phyloP scores from a whole-genome alignment of 148 eudicot genomes.

The Vaccinium myrtillus region DNA sequence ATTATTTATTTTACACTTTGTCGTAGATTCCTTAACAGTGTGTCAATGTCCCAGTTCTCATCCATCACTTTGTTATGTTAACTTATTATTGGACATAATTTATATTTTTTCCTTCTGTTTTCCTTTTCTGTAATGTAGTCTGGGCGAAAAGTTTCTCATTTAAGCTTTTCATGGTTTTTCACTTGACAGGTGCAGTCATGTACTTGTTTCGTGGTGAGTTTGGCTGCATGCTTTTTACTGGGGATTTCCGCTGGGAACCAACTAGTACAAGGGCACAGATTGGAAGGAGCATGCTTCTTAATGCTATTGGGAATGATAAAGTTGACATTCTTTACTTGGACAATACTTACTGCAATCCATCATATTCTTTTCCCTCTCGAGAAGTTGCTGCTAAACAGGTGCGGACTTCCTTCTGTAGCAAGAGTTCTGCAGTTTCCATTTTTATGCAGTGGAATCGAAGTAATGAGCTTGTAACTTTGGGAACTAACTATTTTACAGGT shows the following conservation, averaged over 20 bases:
- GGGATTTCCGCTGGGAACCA: constrained; percentile 90
- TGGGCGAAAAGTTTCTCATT: neutral
- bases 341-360: constrained; percentile 79
- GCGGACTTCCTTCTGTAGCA: neutral
- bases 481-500: neutral
- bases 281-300: constrained; percentile 54
- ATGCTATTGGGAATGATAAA: constrained; percentile 50
- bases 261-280: constrained; percentile 41
- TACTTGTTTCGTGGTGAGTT: constrained; percentile 76
- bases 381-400: constrained; percentile 79
- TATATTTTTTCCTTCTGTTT: neutral
- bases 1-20: neutral
- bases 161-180: constrained; percentile 1
- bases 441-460: neutral
- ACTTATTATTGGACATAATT: neutral
- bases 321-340: constrained; percentile 70
- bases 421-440: neutral
- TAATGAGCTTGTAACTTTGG: no score
- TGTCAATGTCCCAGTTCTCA: neutral
- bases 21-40: neutral
- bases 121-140: neutral
- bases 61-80: neutral
- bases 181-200: constrained; percentile 72
- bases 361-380: constrained; percentile 65
- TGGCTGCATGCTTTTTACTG: constrained; percentile 75